Evolutionary conservation across 805 yeast genomes (phyloP), one percentile per base, ranked within the genome.

Genomic region (Schizosaccharomyces osmophilus): DNA sequence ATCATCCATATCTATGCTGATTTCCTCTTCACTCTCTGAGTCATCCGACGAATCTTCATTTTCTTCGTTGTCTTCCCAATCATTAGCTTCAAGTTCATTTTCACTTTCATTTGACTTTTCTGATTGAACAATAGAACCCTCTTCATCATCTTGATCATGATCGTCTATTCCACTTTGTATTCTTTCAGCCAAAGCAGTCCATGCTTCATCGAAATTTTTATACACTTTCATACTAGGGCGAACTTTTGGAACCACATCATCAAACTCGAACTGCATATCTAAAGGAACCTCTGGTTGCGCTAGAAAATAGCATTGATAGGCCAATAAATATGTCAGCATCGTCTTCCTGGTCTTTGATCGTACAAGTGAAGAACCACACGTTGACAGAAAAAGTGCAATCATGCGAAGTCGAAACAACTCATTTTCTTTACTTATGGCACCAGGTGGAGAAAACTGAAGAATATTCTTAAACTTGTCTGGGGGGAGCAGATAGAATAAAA

Each of bases 371-470:
- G 65, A 63, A 2, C 66, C 68, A 45, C 68, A 68, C 9, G 69
- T 69, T n/a, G 70, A 69, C 22, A 83, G 66, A 4, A 80, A 68
- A 0, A 74, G 69, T 32, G 78, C 68, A 22, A 79, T 70, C 67
- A 88, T 70, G 48, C 80, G 81, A 45, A 87, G 73, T 62, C 95
- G 75, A 70, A 87, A 86, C 67, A 82, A 85, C 66, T 85, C 82
- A 65, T 81, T 36, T 19, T 41, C 45, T n/a, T 29, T 41, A 19
- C 13, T 32, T 24, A 13, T 57, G n/a, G 26, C 19, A 24, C 36
- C 26, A 17, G 57, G 5, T 29, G 36, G 31, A 4, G 31, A 19
- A 22, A 24, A 19, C 9, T 22, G n/a, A 24, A 24, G n/a, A 24
- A 24, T 24, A n/a, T 8, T 19, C 24, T 22, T 4, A 51, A 29